These are phyloP conservation scores for Fusarium verticillioides DNA, from an alignment of 2,329 filamentous ascomycete genomes.

Conservation along the genomic window DNA sequence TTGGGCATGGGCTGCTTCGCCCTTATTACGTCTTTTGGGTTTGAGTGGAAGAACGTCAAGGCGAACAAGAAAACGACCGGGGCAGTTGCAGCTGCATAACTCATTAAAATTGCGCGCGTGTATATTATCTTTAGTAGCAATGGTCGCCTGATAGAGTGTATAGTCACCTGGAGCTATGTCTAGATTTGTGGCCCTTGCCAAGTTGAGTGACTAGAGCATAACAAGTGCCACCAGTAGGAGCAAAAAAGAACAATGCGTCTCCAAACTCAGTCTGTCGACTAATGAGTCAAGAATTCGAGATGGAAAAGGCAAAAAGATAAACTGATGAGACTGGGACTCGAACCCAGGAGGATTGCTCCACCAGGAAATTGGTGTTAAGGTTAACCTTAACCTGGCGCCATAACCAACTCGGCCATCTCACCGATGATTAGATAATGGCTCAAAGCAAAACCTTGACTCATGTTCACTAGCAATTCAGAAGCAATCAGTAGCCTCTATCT, in stretches of 20 bases:
- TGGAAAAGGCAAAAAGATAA: background rate
- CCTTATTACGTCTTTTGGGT: background rate
- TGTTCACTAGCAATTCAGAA: too few relatives aligned
- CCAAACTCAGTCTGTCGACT: too few relatives aligned
- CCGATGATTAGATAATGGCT: slow-evolving; percentile 7
- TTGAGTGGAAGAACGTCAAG: slow-evolving; percentile 27
- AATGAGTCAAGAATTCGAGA: too few relatives aligned
- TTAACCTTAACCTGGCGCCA: slow-evolving; percentile 32
- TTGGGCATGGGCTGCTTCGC: slow-evolving; percentile 4
- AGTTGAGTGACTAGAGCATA: too few relatives aligned
- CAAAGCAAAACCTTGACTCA: too few relatives aligned
- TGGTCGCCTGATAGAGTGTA: too few relatives aligned
- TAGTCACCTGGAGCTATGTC: too few relatives aligned
- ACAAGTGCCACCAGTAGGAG: too few relatives aligned
- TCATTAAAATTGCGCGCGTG: too few relatives aligned
- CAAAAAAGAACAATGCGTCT: too few relatives aligned
- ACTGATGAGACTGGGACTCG: slow-evolving; percentile 29
- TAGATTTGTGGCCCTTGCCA: too few relatives aligned
- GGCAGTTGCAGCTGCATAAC: background rate
- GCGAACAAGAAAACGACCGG: background rate
- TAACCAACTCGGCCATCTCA: slow-evolving; percentile 33
- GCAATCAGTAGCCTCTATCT: background rate
- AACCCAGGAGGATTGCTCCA: slow-evolving; percentile 31
- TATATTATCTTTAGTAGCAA: rapidly evolving
- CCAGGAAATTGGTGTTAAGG: slow-evolving; percentile 28